Conservation (phyloP, 1,284 basidiomycete genomes). For the Anthracocystis panici-leucophaei region DNA sequence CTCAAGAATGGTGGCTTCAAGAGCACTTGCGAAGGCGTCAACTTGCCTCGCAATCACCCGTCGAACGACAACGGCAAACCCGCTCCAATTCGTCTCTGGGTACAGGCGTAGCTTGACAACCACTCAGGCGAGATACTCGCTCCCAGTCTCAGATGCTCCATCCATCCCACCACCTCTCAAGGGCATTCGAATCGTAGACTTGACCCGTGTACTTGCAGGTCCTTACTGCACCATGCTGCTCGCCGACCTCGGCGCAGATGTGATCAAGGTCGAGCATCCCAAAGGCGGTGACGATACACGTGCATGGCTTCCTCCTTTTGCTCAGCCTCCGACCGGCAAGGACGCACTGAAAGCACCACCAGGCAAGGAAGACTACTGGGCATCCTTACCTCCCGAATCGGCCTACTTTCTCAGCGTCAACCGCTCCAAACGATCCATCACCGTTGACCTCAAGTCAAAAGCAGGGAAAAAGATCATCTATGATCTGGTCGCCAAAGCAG, state of each 20-base stretch:
- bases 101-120: constrained; percentile 7
- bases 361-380: constrained; percentile 74
- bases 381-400: constrained; percentile 81
- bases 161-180: constrained; percentile 77
- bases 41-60: background rate
- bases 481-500: constrained; percentile 80
- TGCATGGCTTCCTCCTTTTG: constrained; percentile 65
- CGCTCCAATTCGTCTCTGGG: background rate
- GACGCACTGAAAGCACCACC: constrained; percentile 46
- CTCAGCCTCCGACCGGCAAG: constrained; percentile 38
- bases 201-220: constrained; percentile 88
- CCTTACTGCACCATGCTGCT: constrained; percentile 84
- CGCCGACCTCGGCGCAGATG: constrained; percentile 86
- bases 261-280: constrained; percentile 76
- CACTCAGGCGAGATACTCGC: constrained; percentile 5
- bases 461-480: constrained; percentile 83
- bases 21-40: background rate
- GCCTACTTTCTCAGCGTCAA: constrained; percentile 93
- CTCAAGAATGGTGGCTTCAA: background rate
- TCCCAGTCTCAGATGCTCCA: constrained; percentile 24
- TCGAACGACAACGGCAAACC: background rate
- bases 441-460: constrained; percentile 84
- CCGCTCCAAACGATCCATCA: constrained; percentile 85
- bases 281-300: constrained; percentile 89
- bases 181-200: constrained; percentile 84